phyloP scores from a whole-genome alignment of 371 early-diverging fungal genomes.

The Apophysomyces trapeziformis region DNA sequence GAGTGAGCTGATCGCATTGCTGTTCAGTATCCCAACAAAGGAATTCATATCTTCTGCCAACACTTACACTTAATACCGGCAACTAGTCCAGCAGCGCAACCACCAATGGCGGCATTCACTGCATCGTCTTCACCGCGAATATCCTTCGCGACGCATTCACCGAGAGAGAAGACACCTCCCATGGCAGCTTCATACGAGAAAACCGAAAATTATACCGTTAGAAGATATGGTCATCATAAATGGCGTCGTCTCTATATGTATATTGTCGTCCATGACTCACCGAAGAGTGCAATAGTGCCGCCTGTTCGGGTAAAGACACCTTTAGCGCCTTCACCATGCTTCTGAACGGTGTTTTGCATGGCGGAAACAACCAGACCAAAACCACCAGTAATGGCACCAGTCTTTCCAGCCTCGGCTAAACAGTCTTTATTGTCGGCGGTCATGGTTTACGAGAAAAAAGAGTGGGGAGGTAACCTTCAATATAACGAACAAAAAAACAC shows the following conservation, averaged over 20 bases:
- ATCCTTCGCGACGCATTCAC: slow-evolving; percentile 62
- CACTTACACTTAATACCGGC: slow-evolving; percentile 68
- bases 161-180: slow-evolving; percentile 79
- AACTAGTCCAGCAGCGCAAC: slow-evolving; percentile 77
- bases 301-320: slow-evolving; percentile 74
- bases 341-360: slow-evolving; percentile 71
- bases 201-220: background rate
- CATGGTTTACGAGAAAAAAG: slow-evolving; percentile 29
- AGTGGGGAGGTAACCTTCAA: slow-evolving; percentile 15
- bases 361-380: slow-evolving; percentile 73
- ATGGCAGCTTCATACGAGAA: slow-evolving; percentile 63
- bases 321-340: slow-evolving; percentile 67
- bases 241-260: background rate
- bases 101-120: slow-evolving; percentile 73
- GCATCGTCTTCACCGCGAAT: slow-evolving; percentile 72
- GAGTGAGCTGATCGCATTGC: slow-evolving; percentile 50
- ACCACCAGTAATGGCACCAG: slow-evolving; percentile 63
- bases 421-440: slow-evolving; percentile 57
- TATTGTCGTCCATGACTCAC: slow-evolving; percentile 42
- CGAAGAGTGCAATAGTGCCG: slow-evolving; percentile 73
- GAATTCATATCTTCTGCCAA: background rate
- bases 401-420: slow-evolving; percentile 59
- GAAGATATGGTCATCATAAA: background rate
- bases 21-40: slow-evolving; percentile 1
- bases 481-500: background rate